Evolutionary conservation across 306 rosid species (phyloP), one percentile per base, ranked within the genome.

Genomic region (Quercus glauca): DNA sequence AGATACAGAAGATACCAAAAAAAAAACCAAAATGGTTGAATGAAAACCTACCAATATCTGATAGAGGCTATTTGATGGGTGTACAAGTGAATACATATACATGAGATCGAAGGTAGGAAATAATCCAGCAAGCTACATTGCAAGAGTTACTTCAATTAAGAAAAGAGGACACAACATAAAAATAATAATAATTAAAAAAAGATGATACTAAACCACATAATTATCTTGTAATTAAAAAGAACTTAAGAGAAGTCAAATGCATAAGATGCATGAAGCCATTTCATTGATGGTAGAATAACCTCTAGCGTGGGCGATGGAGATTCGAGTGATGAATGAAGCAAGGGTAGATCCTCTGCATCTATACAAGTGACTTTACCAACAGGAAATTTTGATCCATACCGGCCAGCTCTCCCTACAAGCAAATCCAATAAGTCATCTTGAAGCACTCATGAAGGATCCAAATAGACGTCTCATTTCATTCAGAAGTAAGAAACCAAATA

Each of bases 371-470:
- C 99, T 90, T 95, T 94, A 75, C 97, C 99, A 35, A 75, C 49
- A 4, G 97, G 97, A 86, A 86, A 95, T 76, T 86, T 87, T 73
- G 99, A 95, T 75, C 93, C 97, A 74, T 89, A 92, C 87, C 99
- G 90, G 79, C 99, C 98, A 71, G 98, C 99, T 92, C 98, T 89
- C 81, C 99, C 99, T 95, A 83, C 76, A 82, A 74, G 69, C 29
- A 87, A 81, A 88, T 77, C 83, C 71, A 85, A 37, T 26, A 68
- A 83, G 83, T 51, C 68, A 75, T 28, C 55, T 31, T 41, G 8
- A 67, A 76, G 73, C 74, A 80, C 17, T 57, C 74, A 76, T 15
- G 63, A 37, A 31, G 23, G 71, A 77, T 75, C 64, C 41, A 80
- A 35, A 78, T 25, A 41, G 23, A 72, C 45, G 29, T n/a, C 28